These are phyloP conservation scores for Forsythia suspensa DNA, from an alignment of 257 asterid species.

Conservation along the genomic window DNA sequence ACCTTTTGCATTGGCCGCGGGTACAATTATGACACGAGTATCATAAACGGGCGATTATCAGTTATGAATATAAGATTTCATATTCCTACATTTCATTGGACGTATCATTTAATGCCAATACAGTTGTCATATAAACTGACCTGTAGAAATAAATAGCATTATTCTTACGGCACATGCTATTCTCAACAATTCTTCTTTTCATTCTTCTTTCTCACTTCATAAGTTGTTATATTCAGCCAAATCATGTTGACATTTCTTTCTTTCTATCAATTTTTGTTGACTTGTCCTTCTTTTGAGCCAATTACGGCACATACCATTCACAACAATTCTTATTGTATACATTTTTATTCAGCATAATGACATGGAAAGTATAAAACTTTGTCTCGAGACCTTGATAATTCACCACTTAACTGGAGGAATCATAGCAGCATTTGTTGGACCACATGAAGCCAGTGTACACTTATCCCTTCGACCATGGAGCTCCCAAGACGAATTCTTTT, in stretches of 20 bases:
- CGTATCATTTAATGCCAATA: no score
- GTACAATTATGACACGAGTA: no score
- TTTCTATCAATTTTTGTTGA: not conserved
- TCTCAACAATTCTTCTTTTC: slow-evolving; percentile 29
- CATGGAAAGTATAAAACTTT: not conserved
- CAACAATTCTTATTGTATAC: not conserved
- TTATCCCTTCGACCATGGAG: not conserved
- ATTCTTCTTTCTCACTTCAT: slow-evolving; percentile 39
- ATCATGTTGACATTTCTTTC: slow-evolving; percentile 16
- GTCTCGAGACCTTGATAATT: not conserved
- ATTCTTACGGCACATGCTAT: slow-evolving; percentile 16
- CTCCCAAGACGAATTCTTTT: not conserved
- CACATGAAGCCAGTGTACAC: not conserved
- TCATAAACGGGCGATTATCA: no score
- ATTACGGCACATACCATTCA: not conserved
- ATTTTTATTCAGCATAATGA: not conserved
- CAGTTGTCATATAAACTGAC: no score
- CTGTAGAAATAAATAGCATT: no score
- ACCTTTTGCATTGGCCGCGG: no score
- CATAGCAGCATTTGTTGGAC: not conserved
- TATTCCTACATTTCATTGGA: no score
- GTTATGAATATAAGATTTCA: no score
- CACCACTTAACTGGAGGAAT: not conserved
- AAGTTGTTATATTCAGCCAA: slow-evolving; percentile 25
- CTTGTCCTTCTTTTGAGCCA: not conserved